A percentile compares a stretch with the other conserved stretches of the same genome.
Conservation (phyloP, 208 protist species). For the Entamoeba invadens region DNA sequence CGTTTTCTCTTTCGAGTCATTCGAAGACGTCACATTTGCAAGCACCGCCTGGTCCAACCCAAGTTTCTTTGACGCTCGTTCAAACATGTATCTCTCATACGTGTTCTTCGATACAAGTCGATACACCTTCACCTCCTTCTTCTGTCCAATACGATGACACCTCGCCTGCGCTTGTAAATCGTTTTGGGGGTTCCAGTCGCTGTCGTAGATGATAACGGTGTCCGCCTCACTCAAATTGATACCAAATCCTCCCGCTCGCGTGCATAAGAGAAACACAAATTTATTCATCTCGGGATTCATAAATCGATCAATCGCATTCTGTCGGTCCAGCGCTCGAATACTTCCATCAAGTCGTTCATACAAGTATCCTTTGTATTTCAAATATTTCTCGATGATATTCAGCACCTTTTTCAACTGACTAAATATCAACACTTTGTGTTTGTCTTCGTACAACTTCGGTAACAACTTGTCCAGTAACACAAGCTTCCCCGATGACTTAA, state of each 20-base stretch:
- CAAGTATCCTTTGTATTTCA: constrained; percentile 43
- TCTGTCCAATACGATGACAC: constrained; percentile 30
- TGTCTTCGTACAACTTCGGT: background rate
- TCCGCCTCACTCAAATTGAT: constrained; percentile 90
- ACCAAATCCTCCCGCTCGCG: constrained; percentile 79
- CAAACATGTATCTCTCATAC: constrained; percentile 4
- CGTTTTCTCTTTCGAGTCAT: background rate
- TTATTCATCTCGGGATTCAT: constrained; percentile 48
- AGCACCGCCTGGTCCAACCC: constrained; percentile 2
- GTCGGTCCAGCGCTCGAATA: background rate
- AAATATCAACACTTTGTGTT: constrained; percentile 85
- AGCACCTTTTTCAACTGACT: constrained; percentile 87
- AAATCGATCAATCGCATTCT: constrained; percentile 22
- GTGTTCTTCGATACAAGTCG: background rate
- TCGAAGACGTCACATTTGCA: background rate
- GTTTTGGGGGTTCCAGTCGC: constrained; percentile 83
- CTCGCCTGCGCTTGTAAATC: constrained; percentile 68
- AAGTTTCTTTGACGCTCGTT: background rate
- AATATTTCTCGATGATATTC: constrained; percentile 78
- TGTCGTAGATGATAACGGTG: constrained; percentile 96
- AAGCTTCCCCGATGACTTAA: constrained; percentile 4
- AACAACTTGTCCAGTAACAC: constrained; percentile 1
- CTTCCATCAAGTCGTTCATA: constrained; percentile 26
- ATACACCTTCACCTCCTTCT: background rate
- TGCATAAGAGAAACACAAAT: constrained; percentile 86